Base-by-base conservation (phyloP, 2,329 filamentous ascomycete species). In the Didymella arachidicola region DNA sequence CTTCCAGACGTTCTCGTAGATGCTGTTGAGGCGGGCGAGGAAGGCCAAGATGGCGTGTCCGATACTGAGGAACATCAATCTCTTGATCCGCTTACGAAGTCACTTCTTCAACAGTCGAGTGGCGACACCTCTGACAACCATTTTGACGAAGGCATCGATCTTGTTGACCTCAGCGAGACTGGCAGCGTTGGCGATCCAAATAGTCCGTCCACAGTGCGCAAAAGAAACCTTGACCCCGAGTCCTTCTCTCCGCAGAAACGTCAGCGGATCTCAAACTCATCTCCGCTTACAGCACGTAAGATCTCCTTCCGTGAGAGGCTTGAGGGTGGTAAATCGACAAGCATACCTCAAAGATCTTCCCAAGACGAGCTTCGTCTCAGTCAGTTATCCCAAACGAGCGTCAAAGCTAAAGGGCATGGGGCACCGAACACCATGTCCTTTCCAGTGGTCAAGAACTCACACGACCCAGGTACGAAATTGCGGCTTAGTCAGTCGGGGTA, bases 381-480 rank as follows among this genome's bases (percentile, higher is more conserved):
- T 48, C 75, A 68, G 58, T 70, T 68, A 4, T 80, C 79, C 4
- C 80, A 83, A 62, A 67, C 70, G 30, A 75, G 72, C 53, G 70
- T 68, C 68, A 80, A 76, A 66, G 71, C 76, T 18, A 76, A 72
- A 47, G 72, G 71, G 7, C 52, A 57, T 22, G 66, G 74, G 62
- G 78, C 64, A 73, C 78, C 63, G 69, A 81, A 61, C 3, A 82
- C 80, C 22, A 79, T 92, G 26, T 83, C 82, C 27, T 96, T 92
- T 68, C 84, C 89, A 1, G 85, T 93, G 12, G 90, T 94, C 22
- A 96, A 96, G 76, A 87, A 94, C 65, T 84, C 88, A 1, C 83
- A 87, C 65, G 86, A 91, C 66, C 83, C 86, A 5, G 82, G 81
- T 58, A 90, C 89, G 0, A 80, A 83, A 27, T 66, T 87, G 44